A percentile compares a stretch with the other conserved stretches of the same genome.
These are phyloP conservation scores for Coniochaeta sp. DNA, from an alignment of 2,329 filamentous ascomycete genomes.

Conservation along the genomic window DNA sequence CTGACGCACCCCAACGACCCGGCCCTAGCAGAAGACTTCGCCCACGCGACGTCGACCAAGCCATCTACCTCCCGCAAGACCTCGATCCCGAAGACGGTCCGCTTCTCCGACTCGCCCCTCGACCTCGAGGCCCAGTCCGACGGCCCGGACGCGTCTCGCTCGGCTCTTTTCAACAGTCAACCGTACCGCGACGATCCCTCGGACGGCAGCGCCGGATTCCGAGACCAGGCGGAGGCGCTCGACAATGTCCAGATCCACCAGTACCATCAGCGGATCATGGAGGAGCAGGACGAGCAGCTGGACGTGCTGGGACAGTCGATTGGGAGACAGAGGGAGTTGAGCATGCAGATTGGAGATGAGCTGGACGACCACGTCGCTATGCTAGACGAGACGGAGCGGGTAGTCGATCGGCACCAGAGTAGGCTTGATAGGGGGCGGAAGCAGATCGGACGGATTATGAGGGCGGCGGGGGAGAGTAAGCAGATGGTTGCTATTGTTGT, in stretches of 20 bases:
- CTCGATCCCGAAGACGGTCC: slow-evolving; percentile 63
- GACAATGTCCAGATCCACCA: slow-evolving; percentile 80
- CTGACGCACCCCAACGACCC: slow-evolving; percentile 58
- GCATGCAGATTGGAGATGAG: slow-evolving; percentile 94
- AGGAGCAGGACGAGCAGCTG: slow-evolving; percentile 91
- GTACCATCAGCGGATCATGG: slow-evolving; percentile 73
- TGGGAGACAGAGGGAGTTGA: slow-evolving; percentile 80
- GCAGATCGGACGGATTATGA: slow-evolving; percentile 63
- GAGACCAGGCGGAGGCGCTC: slow-evolving; percentile 52
- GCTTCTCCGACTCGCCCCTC: slow-evolving; percentile 62
- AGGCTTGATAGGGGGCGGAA: slow-evolving; percentile 69
- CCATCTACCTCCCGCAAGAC: slow-evolving; percentile 13
- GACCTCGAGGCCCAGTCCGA: slow-evolving; percentile 26
- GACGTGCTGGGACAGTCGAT: slow-evolving; percentile 82
- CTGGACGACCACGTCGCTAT: slow-evolving; percentile 83
- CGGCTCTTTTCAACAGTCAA: slow-evolving; percentile 39
- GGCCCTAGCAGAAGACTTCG: slow-evolving; percentile 54
- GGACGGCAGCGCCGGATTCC: slow-evolving; percentile 46
- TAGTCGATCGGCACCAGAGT: slow-evolving; percentile 72
- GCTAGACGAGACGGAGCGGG: slow-evolving; percentile 80
- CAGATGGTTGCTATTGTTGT: slow-evolving; percentile 77
- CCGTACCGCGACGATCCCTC: slow-evolving; percentile 64
- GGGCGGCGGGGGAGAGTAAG: slow-evolving; percentile 76
- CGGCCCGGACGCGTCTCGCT: slow-evolving; percentile 38
- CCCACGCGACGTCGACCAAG: slow-evolving; percentile 45